These are phyloP conservation scores for Cutaneotrichosporon spelunceum DNA, from an alignment of 1,284 basidiomycete genomes.

Conservation along the genomic window DNA sequence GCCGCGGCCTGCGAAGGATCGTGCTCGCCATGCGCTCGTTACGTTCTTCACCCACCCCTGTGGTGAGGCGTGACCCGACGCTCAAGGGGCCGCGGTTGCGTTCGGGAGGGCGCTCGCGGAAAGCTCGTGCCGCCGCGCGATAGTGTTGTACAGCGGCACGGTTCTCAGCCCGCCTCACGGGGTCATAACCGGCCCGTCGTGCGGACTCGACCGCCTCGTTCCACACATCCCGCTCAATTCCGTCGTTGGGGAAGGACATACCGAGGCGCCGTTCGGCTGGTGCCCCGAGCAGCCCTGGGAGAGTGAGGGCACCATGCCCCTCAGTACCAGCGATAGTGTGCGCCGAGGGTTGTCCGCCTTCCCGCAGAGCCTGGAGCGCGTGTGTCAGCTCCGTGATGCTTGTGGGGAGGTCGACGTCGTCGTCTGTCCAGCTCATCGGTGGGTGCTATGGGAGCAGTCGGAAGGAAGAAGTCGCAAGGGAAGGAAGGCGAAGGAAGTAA, in stretches of 20 bases:
- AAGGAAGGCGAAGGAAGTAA: background rate
- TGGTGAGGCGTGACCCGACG: background rate
- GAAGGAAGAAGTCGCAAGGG: background rate
- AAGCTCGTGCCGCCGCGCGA: constrained; percentile 4
- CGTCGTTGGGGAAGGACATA: constrained; percentile 16
- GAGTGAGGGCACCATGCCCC: background rate
- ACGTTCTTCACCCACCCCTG: constrained; percentile 3
- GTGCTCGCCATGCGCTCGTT: constrained; percentile 21
- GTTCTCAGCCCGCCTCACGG: background rate
- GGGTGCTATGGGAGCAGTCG: background rate
- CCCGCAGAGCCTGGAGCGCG: background rate
- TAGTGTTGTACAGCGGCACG: constrained; percentile 3
- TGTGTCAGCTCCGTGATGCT: constrained; percentile 17
- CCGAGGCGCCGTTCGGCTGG: constrained; percentile 6
- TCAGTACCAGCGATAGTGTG: background rate
- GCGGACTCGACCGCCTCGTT: constrained; percentile 8
- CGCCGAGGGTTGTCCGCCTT: background rate
- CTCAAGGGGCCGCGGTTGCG: background rate
- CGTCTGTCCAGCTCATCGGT: constrained; percentile 10
- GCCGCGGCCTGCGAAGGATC: constrained; percentile 13
- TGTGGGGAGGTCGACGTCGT: constrained; percentile 18
- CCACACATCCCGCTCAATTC: constrained; percentile 9
- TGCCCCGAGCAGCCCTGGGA: background rate
- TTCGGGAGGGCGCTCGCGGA: constrained; percentile 4
- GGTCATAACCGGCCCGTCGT: constrained; percentile 11